phyloP scores from a whole-genome alignment of 2,329 filamentous ascomycete species.

The Colletotrichum karsti region DNA sequence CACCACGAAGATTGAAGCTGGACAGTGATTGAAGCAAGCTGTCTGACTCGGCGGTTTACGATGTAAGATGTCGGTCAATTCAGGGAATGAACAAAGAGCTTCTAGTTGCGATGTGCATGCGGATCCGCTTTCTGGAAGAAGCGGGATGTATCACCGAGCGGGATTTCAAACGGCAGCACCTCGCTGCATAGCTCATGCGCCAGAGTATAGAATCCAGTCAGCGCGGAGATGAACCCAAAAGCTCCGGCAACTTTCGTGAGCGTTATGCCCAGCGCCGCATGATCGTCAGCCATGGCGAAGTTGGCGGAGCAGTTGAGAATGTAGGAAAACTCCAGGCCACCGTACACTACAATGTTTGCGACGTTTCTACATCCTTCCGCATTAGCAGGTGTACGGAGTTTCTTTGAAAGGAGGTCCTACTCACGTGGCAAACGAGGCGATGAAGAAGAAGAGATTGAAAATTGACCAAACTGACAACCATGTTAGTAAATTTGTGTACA shows the following conservation, averaged over 20 bases:
- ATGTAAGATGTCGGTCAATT: too few relatives aligned
- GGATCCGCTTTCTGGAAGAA: too few relatives aligned
- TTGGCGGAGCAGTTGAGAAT: background rate
- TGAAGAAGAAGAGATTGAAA: background rate
- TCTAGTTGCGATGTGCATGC: too few relatives aligned
- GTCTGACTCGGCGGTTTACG: too few relatives aligned
- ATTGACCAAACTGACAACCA: fast-evolving
- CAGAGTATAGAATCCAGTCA: background rate
- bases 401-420: fast-evolving
- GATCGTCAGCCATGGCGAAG: background rate
- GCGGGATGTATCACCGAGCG: background rate
- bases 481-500: too few relatives aligned
- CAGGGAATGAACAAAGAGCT: too few relatives aligned
- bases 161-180: background rate
- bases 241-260: background rate
- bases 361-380: background rate
- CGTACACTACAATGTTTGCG: background rate
- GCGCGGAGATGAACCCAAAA: background rate
- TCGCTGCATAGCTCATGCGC: background rate
- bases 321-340: background rate
- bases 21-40: too few relatives aligned
- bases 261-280: background rate
- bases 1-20: too few relatives aligned
- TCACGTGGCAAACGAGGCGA: background rate
- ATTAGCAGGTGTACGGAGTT: background rate